Conservation (phyloP, 768 basidiomycete genomes). For the Mycena chlorophos region DNA sequence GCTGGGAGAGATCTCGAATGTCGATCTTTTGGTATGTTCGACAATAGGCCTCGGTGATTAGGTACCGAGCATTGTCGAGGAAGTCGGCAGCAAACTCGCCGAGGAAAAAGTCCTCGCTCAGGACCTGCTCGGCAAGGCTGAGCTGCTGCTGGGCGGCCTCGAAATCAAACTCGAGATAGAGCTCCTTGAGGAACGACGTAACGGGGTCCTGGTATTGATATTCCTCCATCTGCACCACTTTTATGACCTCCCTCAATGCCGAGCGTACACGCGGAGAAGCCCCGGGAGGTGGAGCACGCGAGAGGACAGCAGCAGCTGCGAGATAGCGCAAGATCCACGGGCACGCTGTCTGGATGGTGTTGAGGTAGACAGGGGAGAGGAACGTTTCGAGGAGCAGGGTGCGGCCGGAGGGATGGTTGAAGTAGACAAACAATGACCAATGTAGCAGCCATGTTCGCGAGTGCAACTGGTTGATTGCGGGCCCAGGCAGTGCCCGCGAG, state of each 20-base stretch:
- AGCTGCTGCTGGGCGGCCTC: conserved; percentile 89
- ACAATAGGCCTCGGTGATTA: conserved; percentile 97
- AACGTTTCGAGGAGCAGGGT: conserved; percentile 94
- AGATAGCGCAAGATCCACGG: conserved; percentile 97
- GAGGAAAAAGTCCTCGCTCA: conserved; percentile 93
- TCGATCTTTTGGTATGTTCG: conserved; percentile 93
- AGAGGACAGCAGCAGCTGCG: conserved; percentile 88
- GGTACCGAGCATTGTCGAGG: conserved; percentile 92
- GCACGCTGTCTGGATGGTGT: conserved; percentile 94
- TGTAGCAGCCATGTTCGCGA: conserved; percentile 95
- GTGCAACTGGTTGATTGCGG: conserved; percentile 85
- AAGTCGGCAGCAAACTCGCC: conserved; percentile 90
- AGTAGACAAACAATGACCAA: conserved; percentile 98
- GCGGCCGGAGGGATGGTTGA: conserved; percentile 91
- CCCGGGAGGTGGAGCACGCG: conserved; percentile 46
- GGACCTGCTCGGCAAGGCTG: conserved; percentile 73
- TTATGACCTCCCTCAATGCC: conserved; percentile 88
- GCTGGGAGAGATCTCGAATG: conserved; percentile 87
- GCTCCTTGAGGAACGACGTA: conserved; percentile 88
- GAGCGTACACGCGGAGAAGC: conserved; percentile 76
- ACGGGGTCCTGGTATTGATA: conserved; percentile 96
- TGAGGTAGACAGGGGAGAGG: conserved; percentile 94
- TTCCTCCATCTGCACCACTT: conserved; percentile 91
- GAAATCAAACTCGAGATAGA: conserved; percentile 96
- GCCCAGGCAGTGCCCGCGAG: conserved; percentile 67